phyloP scores from a whole-genome alignment of 2,329 filamentous ascomycete genomes.

The Zymoseptoria passerinii region DNA sequence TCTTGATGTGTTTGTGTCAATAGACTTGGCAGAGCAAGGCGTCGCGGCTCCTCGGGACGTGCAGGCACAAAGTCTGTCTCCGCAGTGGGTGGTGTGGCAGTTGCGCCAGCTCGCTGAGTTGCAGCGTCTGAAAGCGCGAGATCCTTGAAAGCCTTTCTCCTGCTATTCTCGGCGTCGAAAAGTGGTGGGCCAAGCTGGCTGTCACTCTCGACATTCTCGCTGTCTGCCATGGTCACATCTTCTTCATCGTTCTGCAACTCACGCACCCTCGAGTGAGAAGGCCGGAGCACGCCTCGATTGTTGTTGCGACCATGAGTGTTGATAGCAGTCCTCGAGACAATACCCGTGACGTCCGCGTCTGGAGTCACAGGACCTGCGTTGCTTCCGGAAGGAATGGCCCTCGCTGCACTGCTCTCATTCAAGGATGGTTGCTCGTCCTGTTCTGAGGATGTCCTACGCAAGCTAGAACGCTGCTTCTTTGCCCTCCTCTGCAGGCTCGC shows the following conservation, averaged over 20 bases:
- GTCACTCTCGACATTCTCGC: constrained; percentile 24
- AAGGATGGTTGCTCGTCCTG: constrained; percentile 20
- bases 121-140: constrained; percentile 11
- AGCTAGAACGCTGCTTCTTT: constrained; percentile 39
- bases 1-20: constrained; percentile 71
- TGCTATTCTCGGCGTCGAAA: constrained; percentile 16
- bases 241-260: constrained; percentile 23
- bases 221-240: constrained; percentile 22
- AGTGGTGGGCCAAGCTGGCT: constrained; percentile 21
- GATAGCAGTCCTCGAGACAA: constrained; percentile 10
- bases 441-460: constrained; percentile 25
- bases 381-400: constrained; percentile 10
- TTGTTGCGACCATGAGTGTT: constrained; percentile 14
- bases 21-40: constrained; percentile 42
- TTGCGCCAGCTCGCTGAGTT: constrained; percentile 8
- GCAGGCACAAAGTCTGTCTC: constrained; percentile 60
- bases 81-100: constrained; percentile 67
- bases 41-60: constrained; percentile 10
- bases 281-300: constrained; percentile 11
- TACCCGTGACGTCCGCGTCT: constrained; percentile 24
- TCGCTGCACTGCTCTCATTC: constrained; percentile 20
- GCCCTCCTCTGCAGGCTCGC: constrained; percentile 42
- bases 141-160: constrained; percentile 12
- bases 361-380: constrained; percentile 28
- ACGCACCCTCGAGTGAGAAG: constrained; percentile 22